Evolutionary conservation across 2,329 filamentous ascomycete genomes (phyloP), one percentile per base, ranked within the genome.

Genomic region (Xylariaceae sp.): DNA sequence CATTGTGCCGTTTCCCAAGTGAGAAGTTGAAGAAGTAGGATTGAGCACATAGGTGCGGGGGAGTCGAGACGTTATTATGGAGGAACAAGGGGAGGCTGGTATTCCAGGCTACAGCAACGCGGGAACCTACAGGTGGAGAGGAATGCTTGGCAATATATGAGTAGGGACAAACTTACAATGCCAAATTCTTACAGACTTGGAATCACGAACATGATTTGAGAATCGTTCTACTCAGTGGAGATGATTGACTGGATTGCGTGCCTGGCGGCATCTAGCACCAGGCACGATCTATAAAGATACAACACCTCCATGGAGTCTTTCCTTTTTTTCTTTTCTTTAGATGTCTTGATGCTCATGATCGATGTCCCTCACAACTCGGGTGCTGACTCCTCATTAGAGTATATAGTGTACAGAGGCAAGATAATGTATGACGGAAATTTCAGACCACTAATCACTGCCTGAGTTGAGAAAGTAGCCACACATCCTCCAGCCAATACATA

Each of bases 371-470:
- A 60, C 55, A 56, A 60, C 64, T 66, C 63, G 54, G 59, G 63
- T 62, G 51, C 52, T 57, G 59, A 67, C 64, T 65, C 65, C 59
- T 70, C 68, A 69, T 67, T 69, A 69, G 53, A 30, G 23, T 67
- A 35, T 58, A 63, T 67, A 65, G 61, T 68, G 61, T 67, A 68
- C 65, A 68, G 59, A 69, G 62, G 23, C 23, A 30, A 67, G 51
- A 52, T 57, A 37, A 61, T 51, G 56, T 61, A 48, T 55, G 53
- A 65, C 64, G 53, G 57, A 59, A 62, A 51, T 18, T 53, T 52
- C 37, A 53, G 45, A 17, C 13, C 39, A 49, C 52, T 54, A 17
- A 59, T 58, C 53, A 58, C 41, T 45, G 41, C 51, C 60, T 9
- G 23, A 41, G n/a, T 55, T 50, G 23, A 35, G 45, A 13, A 45